Conservation (phyloP, 345 rosid genomes). For the Acer campestre region DNA sequence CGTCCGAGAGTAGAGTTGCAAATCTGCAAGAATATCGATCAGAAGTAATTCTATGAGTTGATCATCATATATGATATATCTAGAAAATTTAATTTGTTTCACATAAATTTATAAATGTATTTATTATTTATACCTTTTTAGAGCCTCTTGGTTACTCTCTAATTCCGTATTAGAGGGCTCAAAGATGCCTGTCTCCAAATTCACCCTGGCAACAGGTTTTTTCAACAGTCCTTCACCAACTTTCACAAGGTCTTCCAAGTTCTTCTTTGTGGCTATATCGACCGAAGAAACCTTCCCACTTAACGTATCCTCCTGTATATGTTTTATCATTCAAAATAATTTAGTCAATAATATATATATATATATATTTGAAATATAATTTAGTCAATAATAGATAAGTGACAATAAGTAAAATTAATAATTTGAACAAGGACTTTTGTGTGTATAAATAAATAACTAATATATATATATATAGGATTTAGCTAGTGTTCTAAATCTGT, state of each 20-base stretch:
- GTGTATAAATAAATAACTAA: not conserved
- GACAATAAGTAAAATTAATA: not conserved
- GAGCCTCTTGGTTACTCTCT: conserved; percentile 59
- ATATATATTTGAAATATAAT: not conserved
- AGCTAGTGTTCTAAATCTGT: no score
- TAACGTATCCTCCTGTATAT: conserved; percentile 59
- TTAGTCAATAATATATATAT: not conserved
- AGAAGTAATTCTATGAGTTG: not conserved
- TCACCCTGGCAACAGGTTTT: conserved; percentile 58
- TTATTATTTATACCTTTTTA: conserved; percentile 32
- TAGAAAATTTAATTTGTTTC: not conserved
- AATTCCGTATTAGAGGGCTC: conserved; percentile 29
- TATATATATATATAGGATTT: no score
- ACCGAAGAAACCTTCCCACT: conserved; percentile 52
- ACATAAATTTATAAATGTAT: not conserved
- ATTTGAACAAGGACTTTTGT: not conserved
- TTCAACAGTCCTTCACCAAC: conserved; percentile 60
- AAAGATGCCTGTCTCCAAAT: conserved; percentile 54
- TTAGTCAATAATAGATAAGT: not conserved
- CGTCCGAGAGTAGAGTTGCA: conserved; percentile 59
- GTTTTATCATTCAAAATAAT: not conserved
- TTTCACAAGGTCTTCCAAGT: conserved; percentile 55
- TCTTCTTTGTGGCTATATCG: conserved; percentile 63
- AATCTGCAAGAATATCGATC: conserved; percentile 36
- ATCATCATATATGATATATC: not conserved